Percentiles rank a stretch among this genome's conserved stretches.
These are phyloP conservation scores for Albizia julibrissin DNA, from an alignment of 306 rosid species.

Conservation along the genomic window DNA sequence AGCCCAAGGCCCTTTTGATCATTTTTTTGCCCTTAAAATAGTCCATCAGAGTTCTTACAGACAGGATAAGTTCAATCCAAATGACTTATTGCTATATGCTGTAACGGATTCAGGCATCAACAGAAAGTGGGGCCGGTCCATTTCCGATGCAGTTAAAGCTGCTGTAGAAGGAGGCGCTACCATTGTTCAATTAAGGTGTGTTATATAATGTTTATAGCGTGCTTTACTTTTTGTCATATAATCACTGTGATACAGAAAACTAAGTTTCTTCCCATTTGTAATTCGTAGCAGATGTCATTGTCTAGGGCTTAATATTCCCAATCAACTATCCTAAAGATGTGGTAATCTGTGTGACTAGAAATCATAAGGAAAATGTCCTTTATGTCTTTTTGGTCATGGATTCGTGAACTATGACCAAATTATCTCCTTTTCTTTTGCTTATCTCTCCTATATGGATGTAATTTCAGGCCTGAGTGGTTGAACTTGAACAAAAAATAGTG, in stretches of 20 bases:
- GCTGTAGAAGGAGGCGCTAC: constrained; percentile 93
- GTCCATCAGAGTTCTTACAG: constrained; percentile 39
- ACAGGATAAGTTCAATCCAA: constrained; percentile 62
- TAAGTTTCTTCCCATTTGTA: constrained; percentile 7
- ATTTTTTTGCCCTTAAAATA: constrained; percentile 61
- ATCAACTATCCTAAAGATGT: constrained; percentile 9
- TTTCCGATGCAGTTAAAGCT: constrained; percentile 87
- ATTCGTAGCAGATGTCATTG: background rate
- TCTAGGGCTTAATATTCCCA: constrained; percentile 11
- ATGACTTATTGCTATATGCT: constrained; percentile 74
- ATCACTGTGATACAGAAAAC: constrained; percentile 9
- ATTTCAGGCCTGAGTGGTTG: constrained; percentile 6
- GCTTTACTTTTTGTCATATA: constrained; percentile 3
- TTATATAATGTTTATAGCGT: background rate
- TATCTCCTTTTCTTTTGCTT: background rate
- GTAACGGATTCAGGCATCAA: constrained; percentile 90
- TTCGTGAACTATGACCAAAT: background rate
- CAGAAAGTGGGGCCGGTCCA: constrained; percentile 81
- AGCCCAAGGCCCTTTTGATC: constrained; percentile 90
- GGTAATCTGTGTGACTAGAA: constrained; percentile 1
- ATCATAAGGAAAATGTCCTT: background rate
- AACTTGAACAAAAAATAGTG: background rate
- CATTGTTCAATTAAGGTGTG: constrained; percentile 87
- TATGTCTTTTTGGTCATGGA: background rate
- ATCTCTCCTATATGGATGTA: background rate